A percentile compares a stretch with the other conserved stretches of the same genome.
Evolutionary conservation across 768 basidiomycete genomes (phyloP).

Genomic region (Leccinum broughii): DNA sequence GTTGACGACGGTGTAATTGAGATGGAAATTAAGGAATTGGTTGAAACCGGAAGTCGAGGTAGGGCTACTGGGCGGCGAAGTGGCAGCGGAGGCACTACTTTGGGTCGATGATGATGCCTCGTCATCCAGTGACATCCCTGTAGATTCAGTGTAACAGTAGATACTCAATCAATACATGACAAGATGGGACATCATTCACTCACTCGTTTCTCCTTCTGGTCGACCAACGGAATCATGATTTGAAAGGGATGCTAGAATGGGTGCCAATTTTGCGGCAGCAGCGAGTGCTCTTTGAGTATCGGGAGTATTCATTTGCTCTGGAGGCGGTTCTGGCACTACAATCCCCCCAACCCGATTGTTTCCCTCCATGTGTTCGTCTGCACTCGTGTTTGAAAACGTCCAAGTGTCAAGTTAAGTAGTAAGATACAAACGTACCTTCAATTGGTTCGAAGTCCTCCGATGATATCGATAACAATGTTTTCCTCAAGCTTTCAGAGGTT

Average conservation of each 20-base stretch:
- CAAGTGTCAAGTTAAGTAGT: no score
- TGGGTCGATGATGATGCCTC: neutral
- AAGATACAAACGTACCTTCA: neutral
- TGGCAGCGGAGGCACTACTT: neutral
- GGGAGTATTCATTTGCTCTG: conserved; percentile 2
- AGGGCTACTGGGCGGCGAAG: conserved; percentile 1
- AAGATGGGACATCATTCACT: no score
- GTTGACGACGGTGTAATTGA: no score
- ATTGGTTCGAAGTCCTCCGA: neutral
- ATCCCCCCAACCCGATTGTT: neutral
- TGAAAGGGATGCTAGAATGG: neutral
- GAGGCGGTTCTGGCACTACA: neutral
- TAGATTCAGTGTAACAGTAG: neutral
- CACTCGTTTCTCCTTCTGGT: no score
- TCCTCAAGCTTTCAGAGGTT: conserved; percentile 9
- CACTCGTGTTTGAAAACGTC: neutral
- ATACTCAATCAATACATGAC: neutral
- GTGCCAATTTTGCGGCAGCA: neutral
- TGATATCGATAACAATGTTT: neutral
- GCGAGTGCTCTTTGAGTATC: neutral
- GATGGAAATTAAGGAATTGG: no score
- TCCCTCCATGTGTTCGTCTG: neutral
- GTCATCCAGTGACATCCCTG: no score
- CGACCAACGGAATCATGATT: neutral
- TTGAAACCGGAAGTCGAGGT: neutral